Evolutionary conservation across 202 grass and related monocot genomes (phyloP).

Genomic region (Schoenoplectus triqueter): DNA sequence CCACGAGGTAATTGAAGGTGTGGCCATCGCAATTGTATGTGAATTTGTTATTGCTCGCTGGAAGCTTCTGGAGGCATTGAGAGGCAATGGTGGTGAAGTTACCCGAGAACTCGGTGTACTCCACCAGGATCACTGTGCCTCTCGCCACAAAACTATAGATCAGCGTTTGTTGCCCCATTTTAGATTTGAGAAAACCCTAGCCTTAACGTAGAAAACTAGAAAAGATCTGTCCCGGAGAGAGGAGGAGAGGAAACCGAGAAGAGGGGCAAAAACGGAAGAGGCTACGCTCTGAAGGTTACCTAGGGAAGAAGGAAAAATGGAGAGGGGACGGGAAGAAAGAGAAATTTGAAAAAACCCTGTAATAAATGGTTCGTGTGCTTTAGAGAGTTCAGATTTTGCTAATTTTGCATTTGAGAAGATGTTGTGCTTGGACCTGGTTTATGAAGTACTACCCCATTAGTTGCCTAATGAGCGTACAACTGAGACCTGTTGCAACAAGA

Average conservation of each 20-base stretch:
- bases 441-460: neutral
- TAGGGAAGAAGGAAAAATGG: conserved; percentile 27
- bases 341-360: conserved; percentile 16
- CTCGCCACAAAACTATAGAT: conserved; percentile 78
- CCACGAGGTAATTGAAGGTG: conserved; percentile 87
- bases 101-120: conserved; percentile 70
- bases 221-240: neutral
- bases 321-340: conserved; percentile 14
- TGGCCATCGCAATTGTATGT: conserved; percentile 76
- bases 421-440: conserved; percentile 22
- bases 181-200: conserved; percentile 28
- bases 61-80: conserved; percentile 80
- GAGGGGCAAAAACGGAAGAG: neutral
- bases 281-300: conserved; percentile 24
- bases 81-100: conserved; percentile 71
- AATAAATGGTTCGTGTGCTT: conserved; percentile 21
- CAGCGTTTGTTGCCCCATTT: conserved; percentile 64
- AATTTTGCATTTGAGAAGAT: conserved; percentile 28
- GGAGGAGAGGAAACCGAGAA: neutral
- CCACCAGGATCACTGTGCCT: conserved; percentile 56
- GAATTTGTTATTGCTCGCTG: conserved; percentile 59
- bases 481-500: neutral
- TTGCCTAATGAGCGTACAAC: neutral
- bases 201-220: neutral
- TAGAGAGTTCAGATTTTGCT: conserved; percentile 15